These are phyloP conservation scores for Populus pruinosa DNA, from an alignment of 345 rosid species.

Conservation along the genomic window DNA sequence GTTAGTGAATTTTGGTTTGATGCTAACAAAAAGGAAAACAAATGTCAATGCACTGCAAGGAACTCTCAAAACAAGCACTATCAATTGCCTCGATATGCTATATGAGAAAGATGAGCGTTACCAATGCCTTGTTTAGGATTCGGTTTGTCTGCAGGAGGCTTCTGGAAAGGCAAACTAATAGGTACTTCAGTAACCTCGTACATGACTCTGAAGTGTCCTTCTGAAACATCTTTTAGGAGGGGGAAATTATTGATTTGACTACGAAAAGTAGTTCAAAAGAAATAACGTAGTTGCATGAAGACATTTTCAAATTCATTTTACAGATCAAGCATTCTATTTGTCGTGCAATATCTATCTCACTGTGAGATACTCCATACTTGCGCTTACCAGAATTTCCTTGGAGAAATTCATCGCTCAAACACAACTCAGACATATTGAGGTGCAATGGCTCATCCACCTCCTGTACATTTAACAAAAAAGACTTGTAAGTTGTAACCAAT, in stretches of 20 bases:
- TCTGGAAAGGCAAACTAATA: constrained; percentile 70
- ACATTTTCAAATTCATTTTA: background rate
- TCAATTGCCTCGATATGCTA: background rate
- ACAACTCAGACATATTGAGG: constrained; percentile 77
- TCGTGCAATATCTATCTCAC: background rate
- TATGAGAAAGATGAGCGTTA: constrained; percentile 30
- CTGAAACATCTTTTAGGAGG: constrained; percentile 49
- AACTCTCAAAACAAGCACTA: background rate
- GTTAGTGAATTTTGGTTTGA: background rate
- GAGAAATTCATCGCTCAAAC: constrained; percentile 65
- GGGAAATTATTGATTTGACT: background rate
- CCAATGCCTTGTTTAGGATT: constrained; percentile 99
- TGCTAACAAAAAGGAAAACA: background rate
- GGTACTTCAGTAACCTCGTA: constrained; percentile 85
- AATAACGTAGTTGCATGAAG: background rate
- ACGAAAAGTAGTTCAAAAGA: background rate
- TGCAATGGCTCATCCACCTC: constrained; percentile 88
- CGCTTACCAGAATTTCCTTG: constrained; percentile 61
- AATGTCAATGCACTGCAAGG: background rate
- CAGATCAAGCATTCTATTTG: background rate
- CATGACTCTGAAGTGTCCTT: constrained; percentile 69
- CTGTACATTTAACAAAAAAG: constrained; percentile 37
- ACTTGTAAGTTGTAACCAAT: constrained; percentile 2
- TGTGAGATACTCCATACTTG: background rate
- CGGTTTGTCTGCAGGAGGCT: constrained; percentile 72